Evolutionary conservation across 371 early-diverging fungal genomes (phyloP).

Genomic region (Parasitella parasitica): DNA sequence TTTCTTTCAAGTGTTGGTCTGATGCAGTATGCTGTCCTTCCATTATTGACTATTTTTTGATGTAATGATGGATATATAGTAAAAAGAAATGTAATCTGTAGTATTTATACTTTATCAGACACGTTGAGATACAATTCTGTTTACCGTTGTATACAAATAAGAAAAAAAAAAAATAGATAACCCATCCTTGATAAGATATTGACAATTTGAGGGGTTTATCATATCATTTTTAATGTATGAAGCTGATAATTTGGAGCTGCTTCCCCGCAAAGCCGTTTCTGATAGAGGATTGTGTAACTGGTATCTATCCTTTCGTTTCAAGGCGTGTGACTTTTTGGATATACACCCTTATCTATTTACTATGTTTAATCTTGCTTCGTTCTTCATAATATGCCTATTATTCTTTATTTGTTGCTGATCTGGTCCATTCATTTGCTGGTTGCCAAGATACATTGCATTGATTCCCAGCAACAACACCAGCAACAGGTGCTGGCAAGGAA

Average conservation of each 20-base stretch:
- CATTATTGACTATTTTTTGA: no score
- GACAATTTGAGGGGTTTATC: background rate
- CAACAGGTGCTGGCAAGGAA: background rate
- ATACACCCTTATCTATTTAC: constrained; percentile 6
- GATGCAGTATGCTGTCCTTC: background rate
- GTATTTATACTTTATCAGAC: background rate
- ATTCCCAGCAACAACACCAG: background rate
- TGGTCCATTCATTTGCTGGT: no score
- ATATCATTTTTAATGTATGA: background rate
- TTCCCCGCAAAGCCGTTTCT: constrained; percentile 10
- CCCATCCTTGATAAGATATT: constrained; percentile 2
- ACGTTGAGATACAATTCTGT: background rate
- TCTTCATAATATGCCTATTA: background rate
- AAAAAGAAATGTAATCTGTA: background rate
- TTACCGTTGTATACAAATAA: no score
- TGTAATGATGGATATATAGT: background rate
- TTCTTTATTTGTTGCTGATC: no score
- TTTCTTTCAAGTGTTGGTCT: background rate
- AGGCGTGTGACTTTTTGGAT: constrained; percentile 6
- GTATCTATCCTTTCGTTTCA: background rate
- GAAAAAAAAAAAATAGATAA: no score
- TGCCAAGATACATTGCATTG: no score
- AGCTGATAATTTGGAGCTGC: background rate
- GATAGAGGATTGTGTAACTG: constrained; percentile 12
- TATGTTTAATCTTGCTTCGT: background rate